Percentiles rank a stretch among this genome's conserved stretches.
Evolutionary conservation across 108 stramenopile genomes (phyloP).

Genomic region (Parmales sp.): DNA sequence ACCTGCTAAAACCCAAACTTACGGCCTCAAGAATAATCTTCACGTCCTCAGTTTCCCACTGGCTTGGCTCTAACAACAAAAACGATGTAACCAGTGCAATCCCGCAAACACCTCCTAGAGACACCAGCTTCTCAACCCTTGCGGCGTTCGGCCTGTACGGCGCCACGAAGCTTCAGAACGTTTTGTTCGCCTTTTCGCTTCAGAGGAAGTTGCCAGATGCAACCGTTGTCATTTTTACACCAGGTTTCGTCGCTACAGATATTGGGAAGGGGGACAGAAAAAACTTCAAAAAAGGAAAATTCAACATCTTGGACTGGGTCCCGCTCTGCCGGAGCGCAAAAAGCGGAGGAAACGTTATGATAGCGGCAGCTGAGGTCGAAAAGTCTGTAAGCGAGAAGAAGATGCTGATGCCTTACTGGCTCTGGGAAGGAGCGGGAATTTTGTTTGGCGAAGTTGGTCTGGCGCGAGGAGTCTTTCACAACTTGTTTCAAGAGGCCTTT

Average conservation of each 20-base stretch:
- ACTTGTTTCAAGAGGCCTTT: not conserved
- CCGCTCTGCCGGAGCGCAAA: not conserved
- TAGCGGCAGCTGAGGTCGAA: not conserved
- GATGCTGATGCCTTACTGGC: not conserved
- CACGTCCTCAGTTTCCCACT: not conserved
- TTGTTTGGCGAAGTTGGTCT: not conserved
- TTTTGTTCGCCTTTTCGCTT: not conserved
- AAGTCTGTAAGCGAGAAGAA: not conserved
- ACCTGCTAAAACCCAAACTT: not conserved
- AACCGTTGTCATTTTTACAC: not conserved
- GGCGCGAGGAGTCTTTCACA: not conserved
- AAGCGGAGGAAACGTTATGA: not conserved
- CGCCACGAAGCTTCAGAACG: not conserved
- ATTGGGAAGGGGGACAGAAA: not conserved
- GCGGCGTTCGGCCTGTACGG: conserved; percentile 1
- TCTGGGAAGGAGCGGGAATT: not conserved
- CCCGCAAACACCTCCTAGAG: not conserved
- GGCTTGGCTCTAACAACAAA: not conserved
- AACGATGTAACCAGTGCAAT: not conserved
- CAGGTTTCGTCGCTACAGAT: not conserved
- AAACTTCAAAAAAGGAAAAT: not conserved
- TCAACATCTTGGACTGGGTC: not conserved
- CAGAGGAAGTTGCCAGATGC: not conserved
- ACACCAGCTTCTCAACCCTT: not conserved
- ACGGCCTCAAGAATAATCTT: not conserved